Evolutionary conservation across 768 basidiomycete species (phyloP).

Genomic region (Russula brevipes): DNA sequence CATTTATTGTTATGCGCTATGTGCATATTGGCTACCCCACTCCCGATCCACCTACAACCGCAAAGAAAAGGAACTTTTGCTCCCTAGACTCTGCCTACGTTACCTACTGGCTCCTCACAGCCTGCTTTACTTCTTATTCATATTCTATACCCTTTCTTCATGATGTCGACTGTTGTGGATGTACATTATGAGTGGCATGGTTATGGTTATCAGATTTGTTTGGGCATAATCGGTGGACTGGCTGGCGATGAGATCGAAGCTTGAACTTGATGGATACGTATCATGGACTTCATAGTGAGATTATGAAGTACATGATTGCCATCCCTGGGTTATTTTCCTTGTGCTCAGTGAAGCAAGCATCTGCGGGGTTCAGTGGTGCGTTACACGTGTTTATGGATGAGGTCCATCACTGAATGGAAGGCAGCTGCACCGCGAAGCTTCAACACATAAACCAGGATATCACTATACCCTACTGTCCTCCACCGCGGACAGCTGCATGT

Average conservation of each 20-base stretch:
- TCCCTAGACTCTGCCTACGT: neutral
- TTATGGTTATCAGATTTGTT: conserved; percentile 4
- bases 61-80: neutral
- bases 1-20: conserved; percentile 12
- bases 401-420: neutral
- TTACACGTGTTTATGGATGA: neutral
- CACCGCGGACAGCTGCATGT: neutral
- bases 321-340: too few relatives aligned
- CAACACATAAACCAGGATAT: neutral
- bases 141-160: conserved; percentile 11
- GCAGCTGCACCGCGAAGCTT: neutral
- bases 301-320: too few relatives aligned
- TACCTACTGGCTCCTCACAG: neutral
- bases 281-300: too few relatives aligned
- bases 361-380: neutral
- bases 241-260: neutral
- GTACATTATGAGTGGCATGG: conserved; percentile 18
- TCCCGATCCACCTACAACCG: neutral
- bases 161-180: conserved; percentile 14
- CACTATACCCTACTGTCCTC: neutral
- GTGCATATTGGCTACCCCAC: conserved; percentile 17
- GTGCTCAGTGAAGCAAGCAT: too few relatives aligned
- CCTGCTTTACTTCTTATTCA: conserved; percentile 7
- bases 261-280: too few relatives aligned
- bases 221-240: neutral